phyloP scores from a whole-genome alignment of 345 rosid genomes.

The Carallia pectinifolia region DNA sequence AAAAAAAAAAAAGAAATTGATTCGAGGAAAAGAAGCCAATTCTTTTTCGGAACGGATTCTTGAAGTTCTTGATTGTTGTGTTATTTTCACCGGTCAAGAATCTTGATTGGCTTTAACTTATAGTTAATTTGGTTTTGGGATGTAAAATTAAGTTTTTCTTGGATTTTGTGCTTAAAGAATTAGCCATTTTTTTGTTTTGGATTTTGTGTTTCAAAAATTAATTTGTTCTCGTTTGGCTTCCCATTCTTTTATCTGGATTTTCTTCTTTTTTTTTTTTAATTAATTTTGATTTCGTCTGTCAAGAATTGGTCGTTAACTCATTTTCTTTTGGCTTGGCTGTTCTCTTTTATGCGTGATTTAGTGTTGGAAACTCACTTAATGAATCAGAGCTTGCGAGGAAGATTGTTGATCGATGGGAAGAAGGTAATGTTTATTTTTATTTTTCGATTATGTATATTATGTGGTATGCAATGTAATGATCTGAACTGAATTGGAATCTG shows the following conservation, averaged over 20 bases:
- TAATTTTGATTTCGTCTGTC: constrained; percentile 1
- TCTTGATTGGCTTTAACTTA: neutral
- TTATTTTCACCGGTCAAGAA: neutral
- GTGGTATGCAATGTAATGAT: constrained; percentile 8
- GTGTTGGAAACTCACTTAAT: constrained; percentile 43
- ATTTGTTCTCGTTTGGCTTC: too few species aligned
- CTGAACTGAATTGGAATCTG: constrained; percentile 15
- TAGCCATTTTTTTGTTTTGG: too few species aligned
- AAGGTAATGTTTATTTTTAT: constrained; percentile 45
- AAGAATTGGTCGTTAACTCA: neutral
- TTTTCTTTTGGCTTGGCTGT: neutral
- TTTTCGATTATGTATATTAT: neutral
- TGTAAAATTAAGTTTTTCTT: too few species aligned
- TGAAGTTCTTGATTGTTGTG: neutral
- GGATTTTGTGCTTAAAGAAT: too few species aligned
- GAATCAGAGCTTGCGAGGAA: constrained; percentile 77
- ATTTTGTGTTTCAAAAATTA: too few species aligned
- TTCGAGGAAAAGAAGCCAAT: neutral
- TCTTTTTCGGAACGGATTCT: constrained; percentile 2
- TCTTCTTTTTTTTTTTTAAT: neutral
- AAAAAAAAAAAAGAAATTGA: too few species aligned
- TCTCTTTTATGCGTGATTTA: constrained; percentile 16
- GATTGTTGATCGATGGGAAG: constrained; percentile 84
- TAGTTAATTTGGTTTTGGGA: neutral
- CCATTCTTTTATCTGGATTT: too few species aligned